Evolutionary conservation across 1,284 basidiomycete species (phyloP).

Genomic region (Anthracocystis panici-leucophaei): DNA sequence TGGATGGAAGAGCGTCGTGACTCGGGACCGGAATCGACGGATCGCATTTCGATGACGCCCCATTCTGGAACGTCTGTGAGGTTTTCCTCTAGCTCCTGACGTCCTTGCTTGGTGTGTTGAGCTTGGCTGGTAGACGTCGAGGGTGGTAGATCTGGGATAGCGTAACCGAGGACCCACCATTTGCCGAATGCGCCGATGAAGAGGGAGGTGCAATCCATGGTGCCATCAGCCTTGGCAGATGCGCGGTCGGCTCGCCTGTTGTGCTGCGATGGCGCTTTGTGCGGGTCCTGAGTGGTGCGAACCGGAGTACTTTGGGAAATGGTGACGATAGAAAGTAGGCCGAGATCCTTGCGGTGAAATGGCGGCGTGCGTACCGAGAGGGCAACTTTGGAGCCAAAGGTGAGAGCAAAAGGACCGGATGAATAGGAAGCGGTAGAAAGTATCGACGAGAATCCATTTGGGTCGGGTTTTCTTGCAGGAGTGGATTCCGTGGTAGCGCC

Average conservation of each 20-base stretch:
- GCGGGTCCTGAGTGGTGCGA: slow-evolving; percentile 11
- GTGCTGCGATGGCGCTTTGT: background rate
- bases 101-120: slow-evolving; percentile 69
- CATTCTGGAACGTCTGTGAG: slow-evolving; percentile 74
- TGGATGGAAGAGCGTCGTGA: slow-evolving; percentile 29
- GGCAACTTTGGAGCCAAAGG: slow-evolving; percentile 75
- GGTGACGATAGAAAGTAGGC: slow-evolving; percentile 83
- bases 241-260: background rate
- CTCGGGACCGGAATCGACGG: slow-evolving; percentile 40
- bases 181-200: slow-evolving; percentile 87
- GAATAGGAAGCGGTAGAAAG: slow-evolving; percentile 29
- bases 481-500: slow-evolving; percentile 3
- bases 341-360: slow-evolving; percentile 85
- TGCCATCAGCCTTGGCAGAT: slow-evolving; percentile 48
- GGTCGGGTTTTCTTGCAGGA: slow-evolving; percentile 19
- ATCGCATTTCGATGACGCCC: slow-evolving; percentile 76
- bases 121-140: slow-evolving; percentile 76
- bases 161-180: slow-evolving; percentile 83
- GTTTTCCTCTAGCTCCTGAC: slow-evolving; percentile 75
- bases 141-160: slow-evolving; percentile 33
- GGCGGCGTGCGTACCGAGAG: slow-evolving; percentile 91
- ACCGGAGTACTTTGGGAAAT: slow-evolving; percentile 69
- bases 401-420: slow-evolving; percentile 75
- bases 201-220: slow-evolving; percentile 76
- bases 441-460: slow-evolving; percentile 31